Evolutionary conservation across 140 eudicot species (phyloP).

Genomic region (Senecio squalidus): DNA sequence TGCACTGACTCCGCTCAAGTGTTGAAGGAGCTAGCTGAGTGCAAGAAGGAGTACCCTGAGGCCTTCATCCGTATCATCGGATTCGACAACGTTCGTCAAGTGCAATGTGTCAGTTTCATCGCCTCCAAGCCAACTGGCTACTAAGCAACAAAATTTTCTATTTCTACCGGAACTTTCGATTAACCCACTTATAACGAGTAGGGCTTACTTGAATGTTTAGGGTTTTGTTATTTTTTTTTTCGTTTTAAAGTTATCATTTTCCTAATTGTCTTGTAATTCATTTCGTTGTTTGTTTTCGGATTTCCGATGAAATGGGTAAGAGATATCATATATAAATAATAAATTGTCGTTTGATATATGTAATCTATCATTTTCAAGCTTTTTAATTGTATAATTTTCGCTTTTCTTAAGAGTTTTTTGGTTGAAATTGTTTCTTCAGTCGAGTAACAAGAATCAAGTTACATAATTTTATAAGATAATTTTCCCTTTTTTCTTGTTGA

Average conservation of each 20-base stretch:
- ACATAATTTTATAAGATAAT: no score
- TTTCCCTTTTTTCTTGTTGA: no score
- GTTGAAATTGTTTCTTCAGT: no score
- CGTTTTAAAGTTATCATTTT: neutral
- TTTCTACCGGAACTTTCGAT: neutral
- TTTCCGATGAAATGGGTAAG: slow-evolving; percentile 22
- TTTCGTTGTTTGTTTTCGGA: slow-evolving; percentile 18
- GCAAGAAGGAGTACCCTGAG: slow-evolving; percentile 48
- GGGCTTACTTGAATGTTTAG: slow-evolving; percentile 22
- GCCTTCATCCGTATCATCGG: slow-evolving; percentile 62
- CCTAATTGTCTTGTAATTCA: neutral
- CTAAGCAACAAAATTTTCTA: slow-evolving; percentile 11
- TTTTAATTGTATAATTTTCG: no score
- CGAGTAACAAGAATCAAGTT: no score
- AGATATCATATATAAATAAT: slow-evolving; percentile 9
- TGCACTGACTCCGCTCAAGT: slow-evolving; percentile 58
- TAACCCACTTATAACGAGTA: slow-evolving; percentile 12
- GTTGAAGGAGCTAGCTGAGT: slow-evolving; percentile 34
- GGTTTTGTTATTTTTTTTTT: slow-evolving; percentile 20
- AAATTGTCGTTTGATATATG: neutral
- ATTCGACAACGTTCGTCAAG: slow-evolving; percentile 79
- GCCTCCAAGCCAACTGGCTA: slow-evolving; percentile 44
- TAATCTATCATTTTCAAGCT: neutral
- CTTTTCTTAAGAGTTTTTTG: neutral
- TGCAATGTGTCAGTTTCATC: slow-evolving; percentile 58